Percentiles rank a stretch among this genome's conserved stretches.
phyloP scores from a whole-genome alignment of 768 basidiomycete species.

The Agrocybe pediades region DNA sequence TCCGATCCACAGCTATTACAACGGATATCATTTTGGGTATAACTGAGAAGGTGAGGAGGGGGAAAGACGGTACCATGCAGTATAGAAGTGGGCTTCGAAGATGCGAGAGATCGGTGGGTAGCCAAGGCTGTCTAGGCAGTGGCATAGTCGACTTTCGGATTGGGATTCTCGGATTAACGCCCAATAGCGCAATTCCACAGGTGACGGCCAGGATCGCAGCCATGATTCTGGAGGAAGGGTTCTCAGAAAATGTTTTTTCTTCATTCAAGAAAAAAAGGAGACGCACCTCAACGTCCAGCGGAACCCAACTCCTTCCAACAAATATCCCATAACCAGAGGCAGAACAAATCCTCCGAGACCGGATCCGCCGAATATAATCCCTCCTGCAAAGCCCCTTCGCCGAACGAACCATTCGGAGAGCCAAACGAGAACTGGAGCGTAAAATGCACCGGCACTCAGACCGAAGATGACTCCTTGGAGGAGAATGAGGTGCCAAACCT shows the following conservation, averaged over 20 bases:
- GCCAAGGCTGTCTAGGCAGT: constrained; percentile 6
- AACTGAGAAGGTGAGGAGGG: background rate
- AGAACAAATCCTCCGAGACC: constrained; percentile 12
- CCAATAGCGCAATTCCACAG: constrained; percentile 10
- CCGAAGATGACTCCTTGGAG: constrained; percentile 13
- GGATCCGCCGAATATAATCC: constrained; percentile 13
- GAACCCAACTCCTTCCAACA: constrained; percentile 8
- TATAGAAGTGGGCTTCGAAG: background rate
- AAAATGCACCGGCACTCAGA: constrained; percentile 9
- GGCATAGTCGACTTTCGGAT: constrained; percentile 1
- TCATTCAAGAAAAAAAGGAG: background rate
- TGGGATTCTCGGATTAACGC: constrained; percentile 7
- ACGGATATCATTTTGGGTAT: background rate
- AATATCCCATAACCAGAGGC: constrained; percentile 8
- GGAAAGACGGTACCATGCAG: background rate
- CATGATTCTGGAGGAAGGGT: constrained; percentile 3
- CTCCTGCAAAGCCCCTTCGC: constrained; percentile 10
- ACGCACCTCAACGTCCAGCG: constrained; percentile 1
- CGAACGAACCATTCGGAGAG: constrained; percentile 14
- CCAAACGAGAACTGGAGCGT: constrained; percentile 13
- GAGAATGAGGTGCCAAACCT: constrained; percentile 12
- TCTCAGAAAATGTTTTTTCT: too few relatives aligned
- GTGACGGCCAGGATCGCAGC: constrained; percentile 2
- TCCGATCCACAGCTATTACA: constrained; percentile 3
- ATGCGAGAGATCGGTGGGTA: constrained; percentile 1